Conservation (phyloP, 2,329 filamentous ascomycete species). For the Ophiocordyceps sinensis region DNA sequence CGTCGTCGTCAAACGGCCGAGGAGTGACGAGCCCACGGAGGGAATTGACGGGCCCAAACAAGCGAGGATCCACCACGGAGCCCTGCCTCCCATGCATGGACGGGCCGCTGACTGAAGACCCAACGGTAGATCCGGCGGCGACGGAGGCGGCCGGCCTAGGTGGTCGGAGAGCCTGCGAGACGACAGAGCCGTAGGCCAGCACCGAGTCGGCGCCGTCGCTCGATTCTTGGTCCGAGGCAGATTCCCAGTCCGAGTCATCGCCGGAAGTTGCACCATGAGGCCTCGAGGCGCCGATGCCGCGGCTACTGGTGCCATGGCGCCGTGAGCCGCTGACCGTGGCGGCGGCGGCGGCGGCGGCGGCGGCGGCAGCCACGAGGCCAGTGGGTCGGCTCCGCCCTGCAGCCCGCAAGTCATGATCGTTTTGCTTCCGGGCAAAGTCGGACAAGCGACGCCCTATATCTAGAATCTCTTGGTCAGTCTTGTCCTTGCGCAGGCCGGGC, state of each 20-base stretch:
- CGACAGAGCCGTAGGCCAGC: constrained; percentile 19
- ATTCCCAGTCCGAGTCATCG: constrained; percentile 43
- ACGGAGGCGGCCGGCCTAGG: constrained; percentile 8
- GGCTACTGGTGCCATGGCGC: constrained; percentile 15
- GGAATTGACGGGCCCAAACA: constrained; percentile 49
- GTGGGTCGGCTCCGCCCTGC: constrained; percentile 16
- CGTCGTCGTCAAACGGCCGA: constrained; percentile 34
- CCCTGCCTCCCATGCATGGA: constrained; percentile 21
- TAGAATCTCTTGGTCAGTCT: constrained; percentile 43
- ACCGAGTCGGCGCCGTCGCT: constrained; percentile 24
- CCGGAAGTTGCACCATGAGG: constrained; percentile 20
- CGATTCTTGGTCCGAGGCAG: constrained; percentile 34
- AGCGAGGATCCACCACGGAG: constrained; percentile 40
- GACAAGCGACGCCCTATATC: constrained; percentile 39
- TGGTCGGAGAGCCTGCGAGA: constrained; percentile 11
- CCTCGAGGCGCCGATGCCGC: constrained; percentile 26
- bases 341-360: constrained; percentile 2
- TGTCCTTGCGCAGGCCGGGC: constrained; percentile 13
- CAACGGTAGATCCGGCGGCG: constrained; percentile 16
- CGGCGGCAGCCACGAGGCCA: constrained; percentile 21
- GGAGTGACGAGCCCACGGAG: constrained; percentile 39
- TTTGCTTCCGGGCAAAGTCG: constrained; percentile 35
- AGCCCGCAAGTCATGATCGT: constrained; percentile 31
- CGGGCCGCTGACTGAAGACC: constrained; percentile 2
- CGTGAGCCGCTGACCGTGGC: constrained; percentile 25